Conservation (phyloP, 805 yeast genomes). For the Teunomyces gatunensis region DNA sequence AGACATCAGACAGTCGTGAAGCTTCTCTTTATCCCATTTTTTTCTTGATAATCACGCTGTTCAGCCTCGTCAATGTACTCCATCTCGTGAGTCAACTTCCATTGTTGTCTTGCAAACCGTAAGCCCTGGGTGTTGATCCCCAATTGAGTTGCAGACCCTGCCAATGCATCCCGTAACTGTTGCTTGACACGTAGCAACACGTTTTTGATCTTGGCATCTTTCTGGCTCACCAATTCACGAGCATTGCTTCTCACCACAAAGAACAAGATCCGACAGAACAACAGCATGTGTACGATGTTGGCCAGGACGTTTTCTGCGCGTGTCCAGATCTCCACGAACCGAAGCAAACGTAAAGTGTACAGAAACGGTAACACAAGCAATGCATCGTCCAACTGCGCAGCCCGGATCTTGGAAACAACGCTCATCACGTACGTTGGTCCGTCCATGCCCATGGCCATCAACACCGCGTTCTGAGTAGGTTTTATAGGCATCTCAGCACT, state of each 20-base stretch:
- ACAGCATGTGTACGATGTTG: slow-evolving; percentile 52
- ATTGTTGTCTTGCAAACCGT: slow-evolving; percentile 66
- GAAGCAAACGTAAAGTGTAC: slow-evolving; percentile 65
- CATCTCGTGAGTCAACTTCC: slow-evolving; percentile 72
- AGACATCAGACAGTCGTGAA: slow-evolving; percentile 48
- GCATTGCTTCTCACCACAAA: slow-evolving; percentile 73
- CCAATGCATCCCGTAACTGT: slow-evolving; percentile 58
- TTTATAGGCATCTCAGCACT: slow-evolving; percentile 49
- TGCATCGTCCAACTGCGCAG: slow-evolving; percentile 91
- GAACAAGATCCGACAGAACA: slow-evolving; percentile 72
- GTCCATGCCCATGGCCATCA: slow-evolving; percentile 64
- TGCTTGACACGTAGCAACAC: slow-evolving; percentile 63
- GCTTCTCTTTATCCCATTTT: slow-evolving; percentile 62
- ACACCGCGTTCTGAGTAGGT: slow-evolving; percentile 69
- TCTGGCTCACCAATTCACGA: slow-evolving; percentile 72
- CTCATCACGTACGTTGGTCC: slow-evolving; percentile 82
- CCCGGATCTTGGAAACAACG: slow-evolving; percentile 63
- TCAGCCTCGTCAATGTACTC: slow-evolving; percentile 72
- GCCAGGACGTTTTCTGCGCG: slow-evolving; percentile 35
- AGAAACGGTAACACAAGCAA: slow-evolving; percentile 88
- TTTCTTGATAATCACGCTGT: slow-evolving; percentile 47
- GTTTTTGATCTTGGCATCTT: slow-evolving; percentile 58
- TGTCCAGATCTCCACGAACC: slow-evolving; percentile 77
- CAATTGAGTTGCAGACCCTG: slow-evolving; percentile 51
- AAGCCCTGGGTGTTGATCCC: slow-evolving; percentile 88